phyloP scores from a whole-genome alignment of 2,329 filamentous ascomycete species.

The Fusarium sp. region DNA sequence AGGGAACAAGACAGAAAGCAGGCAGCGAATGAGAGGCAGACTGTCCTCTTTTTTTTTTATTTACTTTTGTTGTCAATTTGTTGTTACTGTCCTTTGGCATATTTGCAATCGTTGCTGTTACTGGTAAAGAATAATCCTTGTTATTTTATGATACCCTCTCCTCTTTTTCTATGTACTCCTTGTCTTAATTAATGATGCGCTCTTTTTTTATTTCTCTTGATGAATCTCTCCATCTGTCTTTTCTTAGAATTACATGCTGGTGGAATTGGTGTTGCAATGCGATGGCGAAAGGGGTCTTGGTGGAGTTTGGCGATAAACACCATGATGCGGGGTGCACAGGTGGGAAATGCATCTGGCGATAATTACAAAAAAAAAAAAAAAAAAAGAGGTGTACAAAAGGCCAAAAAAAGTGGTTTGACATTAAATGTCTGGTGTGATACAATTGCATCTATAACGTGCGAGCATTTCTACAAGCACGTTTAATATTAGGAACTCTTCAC shows the following conservation, averaged over 20 bases:
- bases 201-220: conserved; percentile 24
- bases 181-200: conserved; percentile 32
- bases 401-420: background rate
- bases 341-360: background rate
- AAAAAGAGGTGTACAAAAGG: no score
- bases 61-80: background rate
- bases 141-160: background rate
- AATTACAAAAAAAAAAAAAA: background rate
- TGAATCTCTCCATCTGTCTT: background rate
- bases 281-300: background rate
- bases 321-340: background rate
- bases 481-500: background rate
- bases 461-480: no score
- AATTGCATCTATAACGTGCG: no score
- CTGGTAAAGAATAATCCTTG: background rate
- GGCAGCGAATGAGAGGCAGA: conserved; percentile 29
- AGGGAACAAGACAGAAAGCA: conserved; percentile 17
- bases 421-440: background rate
- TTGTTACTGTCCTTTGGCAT: background rate
- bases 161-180: conserved; percentile 15
- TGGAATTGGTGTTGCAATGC: background rate
- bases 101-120: background rate
- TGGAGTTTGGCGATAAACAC: background rate
- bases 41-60: conserved; percentile 6
- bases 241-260: background rate